Evolutionary conservation across 371 early-diverging fungal genomes (phyloP).

Genomic region (Mucor circinelloides): DNA sequence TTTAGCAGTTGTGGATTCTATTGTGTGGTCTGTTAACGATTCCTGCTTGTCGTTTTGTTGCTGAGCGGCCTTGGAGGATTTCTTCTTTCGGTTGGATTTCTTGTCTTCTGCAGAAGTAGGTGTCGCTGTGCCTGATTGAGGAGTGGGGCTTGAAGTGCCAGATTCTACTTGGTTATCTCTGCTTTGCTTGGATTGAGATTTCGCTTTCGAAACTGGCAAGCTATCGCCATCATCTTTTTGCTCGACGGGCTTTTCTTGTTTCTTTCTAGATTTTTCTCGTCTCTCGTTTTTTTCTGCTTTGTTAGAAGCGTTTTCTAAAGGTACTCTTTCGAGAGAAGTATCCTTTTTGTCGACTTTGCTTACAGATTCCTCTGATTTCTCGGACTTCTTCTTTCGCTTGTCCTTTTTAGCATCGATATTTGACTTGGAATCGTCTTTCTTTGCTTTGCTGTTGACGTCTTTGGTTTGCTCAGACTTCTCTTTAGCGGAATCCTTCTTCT

Average conservation of each 20-base stretch:
- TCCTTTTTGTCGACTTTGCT: background rate
- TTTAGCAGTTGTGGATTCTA: background rate
- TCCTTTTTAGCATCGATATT: background rate
- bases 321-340: background rate
- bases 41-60: background rate
- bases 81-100: background rate
- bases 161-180: background rate
- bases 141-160: background rate
- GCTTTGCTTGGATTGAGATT: background rate
- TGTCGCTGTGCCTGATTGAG: background rate
- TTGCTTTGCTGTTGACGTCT: background rate
- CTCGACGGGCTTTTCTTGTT: background rate
- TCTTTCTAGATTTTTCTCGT: constrained; percentile 1
- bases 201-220: background rate
- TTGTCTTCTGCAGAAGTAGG: background rate
- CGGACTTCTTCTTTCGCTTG: background rate
- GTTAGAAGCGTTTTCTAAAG: background rate
- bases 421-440: background rate
- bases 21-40: background rate
- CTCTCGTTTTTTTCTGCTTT: background rate
- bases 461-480: background rate
- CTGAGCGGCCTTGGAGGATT: background rate
- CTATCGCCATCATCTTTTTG: background rate
- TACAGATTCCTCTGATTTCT: background rate
- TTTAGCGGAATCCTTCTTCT: background rate